Evolutionary conservation across 306 rosid species (phyloP).

Genomic region (Luffa aegyptiaca): DNA sequence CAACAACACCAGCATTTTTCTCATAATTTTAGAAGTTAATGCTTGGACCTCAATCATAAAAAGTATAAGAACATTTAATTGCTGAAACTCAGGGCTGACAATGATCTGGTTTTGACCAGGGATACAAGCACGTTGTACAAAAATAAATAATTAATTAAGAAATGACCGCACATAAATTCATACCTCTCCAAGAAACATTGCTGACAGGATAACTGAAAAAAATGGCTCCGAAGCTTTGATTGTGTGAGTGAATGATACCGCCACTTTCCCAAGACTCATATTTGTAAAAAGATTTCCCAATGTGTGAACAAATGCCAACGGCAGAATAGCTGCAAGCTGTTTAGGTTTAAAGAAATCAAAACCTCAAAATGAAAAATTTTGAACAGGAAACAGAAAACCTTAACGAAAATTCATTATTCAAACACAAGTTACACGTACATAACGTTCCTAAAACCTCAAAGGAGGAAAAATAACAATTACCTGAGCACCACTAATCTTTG

Average conservation of each 20-base stretch:
- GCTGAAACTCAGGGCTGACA: neutral
- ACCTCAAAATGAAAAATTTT: neutral
- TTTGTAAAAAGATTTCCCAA: constrained; percentile 87
- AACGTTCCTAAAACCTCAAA: neutral
- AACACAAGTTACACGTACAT: constrained; percentile 12
- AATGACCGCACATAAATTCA: neutral
- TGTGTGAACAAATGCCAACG: constrained; percentile 74
- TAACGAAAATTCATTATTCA: neutral
- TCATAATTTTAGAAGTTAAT: neutral
- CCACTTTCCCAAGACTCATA: constrained; percentile 93
- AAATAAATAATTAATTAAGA: neutral
- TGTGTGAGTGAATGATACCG: constrained; percentile 95
- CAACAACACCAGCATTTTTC: neutral
- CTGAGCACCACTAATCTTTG: constrained; percentile 58
- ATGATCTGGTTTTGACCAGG: neutral
- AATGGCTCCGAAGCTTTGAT: constrained; percentile 93
- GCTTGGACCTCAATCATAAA: neutral
- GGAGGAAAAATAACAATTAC: constrained; percentile 21
- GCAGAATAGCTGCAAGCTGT: constrained; percentile 75
- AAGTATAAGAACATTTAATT: neutral
- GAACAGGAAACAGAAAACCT: neutral
- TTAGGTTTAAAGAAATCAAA: constrained; percentile 6
- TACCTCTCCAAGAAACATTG: constrained; percentile 93
- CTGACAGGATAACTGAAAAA: constrained; percentile 81
- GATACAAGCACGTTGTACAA: neutral